phyloP scores from a whole-genome alignment of 1,284 basidiomycete species.

The Sutorius eximius region DNA sequence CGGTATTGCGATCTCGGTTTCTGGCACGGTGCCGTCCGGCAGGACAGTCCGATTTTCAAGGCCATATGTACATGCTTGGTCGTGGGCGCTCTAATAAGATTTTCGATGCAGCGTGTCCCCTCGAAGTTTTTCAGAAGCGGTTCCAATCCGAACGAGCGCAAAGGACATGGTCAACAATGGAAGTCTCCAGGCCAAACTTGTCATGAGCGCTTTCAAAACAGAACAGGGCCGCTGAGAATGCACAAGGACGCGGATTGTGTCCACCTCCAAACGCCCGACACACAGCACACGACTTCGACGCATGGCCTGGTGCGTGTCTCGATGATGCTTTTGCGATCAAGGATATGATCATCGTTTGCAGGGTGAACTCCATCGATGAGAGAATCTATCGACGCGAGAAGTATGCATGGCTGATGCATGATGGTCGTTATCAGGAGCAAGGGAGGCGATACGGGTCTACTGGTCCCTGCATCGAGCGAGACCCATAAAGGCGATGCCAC shows the following conservation, averaged over 20 bases:
- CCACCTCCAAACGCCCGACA: background rate
- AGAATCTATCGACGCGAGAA: constrained; percentile 7
- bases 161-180: background rate
- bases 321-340: background rate
- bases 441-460: background rate
- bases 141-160: background rate
- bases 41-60: background rate
- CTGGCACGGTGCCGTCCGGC: background rate
- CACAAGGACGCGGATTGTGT: background rate
- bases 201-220: background rate
- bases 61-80: background rate
- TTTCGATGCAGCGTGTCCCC: background rate
- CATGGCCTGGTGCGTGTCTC: background rate
- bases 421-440: constrained; percentile 3
- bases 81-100: background rate
- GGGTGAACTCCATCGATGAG: background rate
- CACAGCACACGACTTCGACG: background rate
- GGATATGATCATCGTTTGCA: background rate
- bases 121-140: background rate
- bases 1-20: background rate
- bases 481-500: constrained; percentile 3
- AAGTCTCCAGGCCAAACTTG: background rate
- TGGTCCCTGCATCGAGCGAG: background rate
- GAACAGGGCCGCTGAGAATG: background rate
- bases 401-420: background rate